Evolutionary conservation across 306 rosid genomes (phyloP), one percentile per base, ranked within the genome.

Genomic region (Gynostemma pentaphyllum): DNA sequence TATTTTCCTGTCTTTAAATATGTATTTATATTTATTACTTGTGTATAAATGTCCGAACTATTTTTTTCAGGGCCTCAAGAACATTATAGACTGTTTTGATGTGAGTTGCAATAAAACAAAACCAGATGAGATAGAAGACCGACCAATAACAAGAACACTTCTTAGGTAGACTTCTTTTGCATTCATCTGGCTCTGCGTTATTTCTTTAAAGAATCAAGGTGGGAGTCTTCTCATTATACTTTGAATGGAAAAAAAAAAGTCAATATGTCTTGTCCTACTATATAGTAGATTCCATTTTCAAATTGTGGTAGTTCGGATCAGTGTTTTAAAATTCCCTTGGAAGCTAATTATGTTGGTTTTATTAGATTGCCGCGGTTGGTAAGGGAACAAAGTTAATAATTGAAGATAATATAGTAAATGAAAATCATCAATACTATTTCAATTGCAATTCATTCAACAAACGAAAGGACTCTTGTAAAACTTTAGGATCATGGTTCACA

Each of bases 31-130:
- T 50, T 23, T 39, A 11, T 19, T 19, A 21, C 60, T 46, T 78
- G 67, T 36, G 18, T 57, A 26, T 36, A 60, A 60, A 32, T 60
- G 12, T 40, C 13, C 36, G 18, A 39, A 40, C 7, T 13, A 40
- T 61, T 9, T 39, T 18, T 39, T 61, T 61, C 84, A 94, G 99
- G 97, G 95, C 76, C 87, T 94, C n/a, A 86, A 81, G 72, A 90
- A 75, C 52, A 66, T 86, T 57, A 70, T 76, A 0, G 90, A 82
- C 45, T 48, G 72, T 18, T 19, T 83, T 32, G 14, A 68, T 29
- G 77, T 18, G 64, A 71, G 46, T 18, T 27, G 73, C 42, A 68
- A 59, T 44, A 67, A 57, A 63, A 32, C 23, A 45, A 28, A 54
- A 45, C 76, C 53, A 26, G 83, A 74, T 70, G 79, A 77, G 37